A percentile compares a stretch with the other conserved stretches of the same genome.
Evolutionary conservation across 1,139 yeast genomes (phyloP).

Genomic region (Blastobotrys petasosporus): DNA sequence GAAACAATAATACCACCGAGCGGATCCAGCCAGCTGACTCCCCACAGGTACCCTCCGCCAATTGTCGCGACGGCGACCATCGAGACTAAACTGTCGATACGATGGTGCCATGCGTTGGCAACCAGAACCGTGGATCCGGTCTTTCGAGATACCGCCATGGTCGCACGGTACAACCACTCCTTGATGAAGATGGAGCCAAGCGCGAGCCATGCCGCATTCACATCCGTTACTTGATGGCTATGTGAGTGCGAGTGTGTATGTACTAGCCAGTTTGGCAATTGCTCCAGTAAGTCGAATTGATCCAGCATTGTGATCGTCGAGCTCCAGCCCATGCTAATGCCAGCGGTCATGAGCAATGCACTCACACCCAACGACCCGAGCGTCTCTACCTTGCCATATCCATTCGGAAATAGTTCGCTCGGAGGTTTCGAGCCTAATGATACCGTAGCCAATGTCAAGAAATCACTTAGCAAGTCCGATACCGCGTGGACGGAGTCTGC

Average conservation of each 20-base stretch:
- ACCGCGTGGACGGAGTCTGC: slow-evolving; percentile 95
- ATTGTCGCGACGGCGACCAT: slow-evolving; percentile 86
- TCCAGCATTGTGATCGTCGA: slow-evolving; percentile 68
- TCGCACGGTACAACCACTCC: slow-evolving; percentile 79
- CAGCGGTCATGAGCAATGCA: slow-evolving; percentile 75
- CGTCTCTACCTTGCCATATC: slow-evolving; percentile 90
- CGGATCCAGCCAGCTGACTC: slow-evolving; percentile 80
- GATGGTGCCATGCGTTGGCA: slow-evolving; percentile 98
- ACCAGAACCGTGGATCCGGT: slow-evolving; percentile 83
- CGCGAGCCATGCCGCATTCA: slow-evolving; percentile 96
- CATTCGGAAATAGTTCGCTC: slow-evolving; percentile 63
- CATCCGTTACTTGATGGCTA: slow-evolving; percentile 51
- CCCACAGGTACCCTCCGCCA: slow-evolving; percentile 72
- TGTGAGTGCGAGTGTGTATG: slow-evolving; percentile 44
- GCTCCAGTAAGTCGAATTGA: slow-evolving; percentile 15
- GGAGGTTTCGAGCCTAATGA: slow-evolving; percentile 69
- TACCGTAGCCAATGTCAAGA: slow-evolving; percentile 83
- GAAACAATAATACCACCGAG: slow-evolving; percentile 88
- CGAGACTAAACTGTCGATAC: slow-evolving; percentile 92
- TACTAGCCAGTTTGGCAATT: slow-evolving; percentile 14
- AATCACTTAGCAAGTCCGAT: slow-evolving; percentile 83
- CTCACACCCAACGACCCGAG: slow-evolving; percentile 87
- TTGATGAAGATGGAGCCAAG: slow-evolving; percentile 78
- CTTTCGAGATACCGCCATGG: slow-evolving; percentile 67
- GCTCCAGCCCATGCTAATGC: slow-evolving; percentile 86